Evolutionary conservation across 2,329 filamentous ascomycete species (phyloP).

Genomic region (Cercospora canescens): DNA sequence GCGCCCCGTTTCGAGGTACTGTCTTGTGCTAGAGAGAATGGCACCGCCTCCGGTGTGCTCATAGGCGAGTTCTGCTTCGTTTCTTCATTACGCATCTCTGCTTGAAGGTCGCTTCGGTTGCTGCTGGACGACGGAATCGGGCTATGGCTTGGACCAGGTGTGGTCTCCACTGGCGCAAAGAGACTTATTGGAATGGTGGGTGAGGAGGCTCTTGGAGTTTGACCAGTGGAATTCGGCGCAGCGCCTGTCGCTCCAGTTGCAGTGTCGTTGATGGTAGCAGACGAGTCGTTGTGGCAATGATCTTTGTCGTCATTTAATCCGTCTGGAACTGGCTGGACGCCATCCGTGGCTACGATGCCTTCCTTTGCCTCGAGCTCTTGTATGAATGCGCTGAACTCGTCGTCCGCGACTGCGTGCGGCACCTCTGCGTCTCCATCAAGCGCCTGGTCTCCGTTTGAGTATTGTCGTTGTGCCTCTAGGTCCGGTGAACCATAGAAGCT

Average conservation of each 20-base stretch:
- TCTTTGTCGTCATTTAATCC: neutral
- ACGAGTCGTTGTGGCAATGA: neutral
- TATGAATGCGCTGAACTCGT: neutral
- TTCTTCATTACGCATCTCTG: slow-evolving; percentile 23
- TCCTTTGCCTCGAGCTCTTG: slow-evolving; percentile 9
- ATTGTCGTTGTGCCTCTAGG: neutral
- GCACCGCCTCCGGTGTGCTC: neutral
- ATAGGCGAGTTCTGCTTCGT: slow-evolving; percentile 4
- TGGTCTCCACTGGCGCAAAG: neutral
- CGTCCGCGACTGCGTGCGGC: neutral
- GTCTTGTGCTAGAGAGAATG: neutral
- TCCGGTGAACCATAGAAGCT: neutral
- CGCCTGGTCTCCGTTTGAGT: neutral
- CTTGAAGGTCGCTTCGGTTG: slow-evolving; percentile 18
- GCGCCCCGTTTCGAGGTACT: neutral
- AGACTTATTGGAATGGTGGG: neutral
- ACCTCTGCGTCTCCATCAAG: neutral
- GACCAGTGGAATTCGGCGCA: neutral
- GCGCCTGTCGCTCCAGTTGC: neutral
- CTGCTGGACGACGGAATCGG: slow-evolving; percentile 12
- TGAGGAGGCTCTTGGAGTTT: neutral
- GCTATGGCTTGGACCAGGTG: neutral
- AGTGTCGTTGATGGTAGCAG: neutral
- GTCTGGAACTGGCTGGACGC: neutral
- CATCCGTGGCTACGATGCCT: neutral